Conservation (phyloP, 169 alveolate genomes). For the Plasmodium vivax region DNA sequence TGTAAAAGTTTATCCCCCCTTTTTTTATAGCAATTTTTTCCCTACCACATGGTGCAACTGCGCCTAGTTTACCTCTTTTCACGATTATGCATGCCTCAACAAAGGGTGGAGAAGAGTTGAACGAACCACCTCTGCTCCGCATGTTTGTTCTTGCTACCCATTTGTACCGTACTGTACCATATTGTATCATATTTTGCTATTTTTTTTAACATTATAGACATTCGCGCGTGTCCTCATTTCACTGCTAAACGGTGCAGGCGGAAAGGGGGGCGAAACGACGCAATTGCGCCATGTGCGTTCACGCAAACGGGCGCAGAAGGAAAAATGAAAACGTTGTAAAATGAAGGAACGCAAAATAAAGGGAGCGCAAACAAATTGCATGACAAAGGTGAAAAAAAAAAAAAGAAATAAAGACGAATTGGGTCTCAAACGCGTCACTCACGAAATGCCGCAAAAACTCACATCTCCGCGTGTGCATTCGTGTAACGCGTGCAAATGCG, state of each 20-base stretch:
- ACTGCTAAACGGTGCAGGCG: constrained; percentile 50
- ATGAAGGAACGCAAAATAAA: neutral
- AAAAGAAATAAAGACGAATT: neutral
- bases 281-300: neutral
- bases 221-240: neutral
- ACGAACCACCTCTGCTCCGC: neutral
- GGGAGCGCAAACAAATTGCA: neutral
- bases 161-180: neutral
- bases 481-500: neutral
- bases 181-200: neutral
- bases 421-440: neutral
- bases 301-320: neutral
- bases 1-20: neutral
- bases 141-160: neutral
- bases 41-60: neutral
- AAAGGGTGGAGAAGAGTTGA: neutral
- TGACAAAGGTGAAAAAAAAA: neutral
- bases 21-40: neutral
- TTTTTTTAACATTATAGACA: constrained; percentile 7
- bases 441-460: neutral
- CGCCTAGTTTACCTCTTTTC: neutral
- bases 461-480: neutral
- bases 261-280: neutral
- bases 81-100: neutral
- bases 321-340: neutral